phyloP scores from a whole-genome alignment of 345 rosid species.

The Populus pruinosa region DNA sequence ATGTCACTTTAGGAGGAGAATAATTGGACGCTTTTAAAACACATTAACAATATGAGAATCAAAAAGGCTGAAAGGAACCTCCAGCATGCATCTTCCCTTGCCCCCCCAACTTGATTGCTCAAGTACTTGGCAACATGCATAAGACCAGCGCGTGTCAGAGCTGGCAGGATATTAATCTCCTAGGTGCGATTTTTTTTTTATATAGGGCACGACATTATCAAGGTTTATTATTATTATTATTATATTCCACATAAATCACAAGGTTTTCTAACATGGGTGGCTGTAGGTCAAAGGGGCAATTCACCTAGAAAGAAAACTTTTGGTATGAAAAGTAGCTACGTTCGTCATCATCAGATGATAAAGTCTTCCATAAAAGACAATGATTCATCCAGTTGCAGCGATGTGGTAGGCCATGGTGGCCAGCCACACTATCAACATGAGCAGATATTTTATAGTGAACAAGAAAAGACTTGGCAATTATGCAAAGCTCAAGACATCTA shows the following conservation, averaged over 20 bases:
- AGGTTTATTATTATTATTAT: not conserved
- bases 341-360: not conserved
- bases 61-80: not conserved
- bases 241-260: not conserved
- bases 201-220: not conserved
- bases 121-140: not conserved
- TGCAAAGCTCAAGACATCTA: not conserved
- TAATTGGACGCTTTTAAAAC: not conserved
- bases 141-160: not conserved
- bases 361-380: not conserved
- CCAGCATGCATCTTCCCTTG: slow-evolving; percentile 1
- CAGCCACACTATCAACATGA: not conserved
- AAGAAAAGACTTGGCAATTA: not conserved
- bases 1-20: not conserved
- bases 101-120: not conserved
- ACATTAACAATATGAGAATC: not conserved
- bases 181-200: not conserved
- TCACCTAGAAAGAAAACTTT: not conserved
- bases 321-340: not conserved
- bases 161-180: not conserved
- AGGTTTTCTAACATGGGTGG: not conserved
- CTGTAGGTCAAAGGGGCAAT: not conserved
- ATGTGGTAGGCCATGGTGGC: not conserved
- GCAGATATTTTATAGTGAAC: slow-evolving; percentile 1
- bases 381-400: not conserved